Conservation (phyloP, 2,329 filamentous ascomycete genomes). For the Calycina marina region DNA sequence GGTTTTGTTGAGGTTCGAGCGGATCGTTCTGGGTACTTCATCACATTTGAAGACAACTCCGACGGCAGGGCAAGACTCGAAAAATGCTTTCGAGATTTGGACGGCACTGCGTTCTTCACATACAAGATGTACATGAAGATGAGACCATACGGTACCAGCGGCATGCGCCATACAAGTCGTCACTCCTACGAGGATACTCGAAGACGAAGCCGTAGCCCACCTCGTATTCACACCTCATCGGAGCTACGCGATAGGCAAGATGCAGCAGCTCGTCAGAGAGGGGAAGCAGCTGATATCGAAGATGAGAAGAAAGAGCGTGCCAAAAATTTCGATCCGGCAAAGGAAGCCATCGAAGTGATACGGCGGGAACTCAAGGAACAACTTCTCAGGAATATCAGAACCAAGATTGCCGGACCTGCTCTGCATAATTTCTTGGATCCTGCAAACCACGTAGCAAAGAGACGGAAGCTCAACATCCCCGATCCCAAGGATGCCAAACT, state of each 20-base stretch:
- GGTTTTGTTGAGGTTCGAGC: constrained; percentile 68
- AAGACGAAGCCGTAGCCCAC: constrained; percentile 27
- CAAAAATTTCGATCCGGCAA: constrained; percentile 78
- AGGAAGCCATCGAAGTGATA: constrained; percentile 67
- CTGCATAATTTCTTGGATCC: constrained; percentile 76
- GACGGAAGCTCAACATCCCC: constrained; percentile 63
- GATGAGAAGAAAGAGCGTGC: constrained; percentile 82
- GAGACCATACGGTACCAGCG: constrained; percentile 27
- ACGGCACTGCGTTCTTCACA: constrained; percentile 77
- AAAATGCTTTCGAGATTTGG: constrained; percentile 62
- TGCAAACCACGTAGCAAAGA: constrained; percentile 61
- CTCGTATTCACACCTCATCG: constrained; percentile 25
- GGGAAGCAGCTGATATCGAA: constrained; percentile 71
- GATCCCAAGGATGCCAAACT: constrained; percentile 49
- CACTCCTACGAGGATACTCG: constrained; percentile 6
- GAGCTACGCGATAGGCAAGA: constrained; percentile 48
- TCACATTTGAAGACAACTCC: constrained; percentile 71
- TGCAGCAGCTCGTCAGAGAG: constrained; percentile 47
- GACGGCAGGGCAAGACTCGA: constrained; percentile 68
- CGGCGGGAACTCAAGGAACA: constrained; percentile 73
- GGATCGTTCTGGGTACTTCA: constrained; percentile 78
- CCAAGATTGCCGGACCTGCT: constrained; percentile 67
- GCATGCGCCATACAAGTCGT: constrained; percentile 5
- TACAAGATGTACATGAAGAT: constrained; percentile 89
- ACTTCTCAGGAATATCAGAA: constrained; percentile 76